Evolutionary conservation across 352 stramenopile genomes (phyloP).

Genomic region (Phytophthora foliorum): DNA sequence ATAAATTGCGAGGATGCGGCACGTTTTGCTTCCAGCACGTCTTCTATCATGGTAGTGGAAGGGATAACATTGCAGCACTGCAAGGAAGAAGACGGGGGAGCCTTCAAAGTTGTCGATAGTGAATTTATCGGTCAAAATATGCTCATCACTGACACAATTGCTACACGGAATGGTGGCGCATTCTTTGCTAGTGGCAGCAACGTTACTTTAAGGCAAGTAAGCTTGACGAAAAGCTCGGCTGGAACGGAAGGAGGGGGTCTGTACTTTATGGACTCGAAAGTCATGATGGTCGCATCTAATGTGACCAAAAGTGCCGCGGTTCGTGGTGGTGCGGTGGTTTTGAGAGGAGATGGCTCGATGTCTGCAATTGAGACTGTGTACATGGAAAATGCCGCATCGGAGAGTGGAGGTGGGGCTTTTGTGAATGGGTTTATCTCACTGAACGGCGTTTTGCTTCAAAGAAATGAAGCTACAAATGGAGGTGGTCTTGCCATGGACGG

Average conservation of each 20-base stretch:
- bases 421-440: conserved; percentile 21
- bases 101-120: conserved; percentile 29
- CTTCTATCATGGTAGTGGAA: conserved; percentile 35
- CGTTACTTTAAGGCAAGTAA: conserved; percentile 26
- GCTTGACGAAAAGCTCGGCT: conserved; percentile 22
- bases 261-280: conserved; percentile 30
- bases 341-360: conserved; percentile 24
- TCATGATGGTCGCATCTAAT: conserved; percentile 31
- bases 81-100: conserved; percentile 25
- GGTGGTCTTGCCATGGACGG: conserved; percentile 32
- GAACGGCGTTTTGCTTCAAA: conserved; percentile 7
- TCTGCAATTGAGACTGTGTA: conserved; percentile 11
- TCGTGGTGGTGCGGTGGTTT: conserved; percentile 36
- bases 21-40: conserved; percentile 19
- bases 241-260: conserved; percentile 41
- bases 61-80: conserved; percentile 61
- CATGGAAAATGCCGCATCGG: conserved; percentile 30
- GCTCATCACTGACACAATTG: conserved; percentile 25
- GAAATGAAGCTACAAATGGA: conserved; percentile 26
- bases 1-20: conserved; percentile 46
- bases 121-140: conserved; percentile 35
- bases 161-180: conserved; percentile 37
- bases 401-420: conserved; percentile 31
- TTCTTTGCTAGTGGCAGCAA: conserved; percentile 29
- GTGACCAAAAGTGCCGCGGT: conserved; percentile 33